A percentile compares a stretch with the other conserved stretches of the same genome.
These are phyloP conservation scores for Canavalia ensiformis DNA, from an alignment of 306 rosid genomes.

Conservation along the genomic window DNA sequence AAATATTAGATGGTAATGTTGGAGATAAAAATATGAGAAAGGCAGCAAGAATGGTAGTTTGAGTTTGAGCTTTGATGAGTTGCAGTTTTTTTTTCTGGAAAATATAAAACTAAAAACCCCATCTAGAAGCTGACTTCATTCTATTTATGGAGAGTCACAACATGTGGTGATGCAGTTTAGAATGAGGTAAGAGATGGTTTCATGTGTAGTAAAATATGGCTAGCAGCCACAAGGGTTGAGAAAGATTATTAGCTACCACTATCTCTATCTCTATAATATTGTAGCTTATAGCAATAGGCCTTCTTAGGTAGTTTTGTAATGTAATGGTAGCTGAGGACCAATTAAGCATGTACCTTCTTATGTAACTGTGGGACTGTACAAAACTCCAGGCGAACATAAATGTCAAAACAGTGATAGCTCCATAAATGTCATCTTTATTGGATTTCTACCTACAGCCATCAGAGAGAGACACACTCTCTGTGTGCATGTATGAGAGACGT, in stretches of 20 bases:
- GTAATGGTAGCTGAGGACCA: conserved; percentile 41
- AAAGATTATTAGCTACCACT: neutral
- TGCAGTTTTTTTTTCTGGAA: neutral
- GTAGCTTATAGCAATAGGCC: conserved; percentile 1
- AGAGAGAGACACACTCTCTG: neutral
- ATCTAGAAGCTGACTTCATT: neutral
- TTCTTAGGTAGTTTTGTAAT: conserved; percentile 17
- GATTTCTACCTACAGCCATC: conserved; percentile 50
- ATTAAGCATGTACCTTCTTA: conserved; percentile 35
- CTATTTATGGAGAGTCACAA: conserved; percentile 38
- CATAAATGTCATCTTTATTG: conserved; percentile 56
- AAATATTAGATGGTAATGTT: neutral
- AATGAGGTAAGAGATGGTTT: conserved; percentile 31
- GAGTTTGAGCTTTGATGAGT: neutral
- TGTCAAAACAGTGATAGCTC: conserved; percentile 49
- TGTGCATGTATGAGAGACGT: neutral
- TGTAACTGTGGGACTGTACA: conserved; percentile 47
- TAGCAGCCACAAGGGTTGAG: conserved; percentile 18
- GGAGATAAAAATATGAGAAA: neutral
- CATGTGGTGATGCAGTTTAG: conserved; percentile 38
- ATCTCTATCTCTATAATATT: neutral
- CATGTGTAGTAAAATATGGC: conserved; percentile 23
- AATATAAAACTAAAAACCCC: neutral
- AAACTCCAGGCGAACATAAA: conserved; percentile 44
- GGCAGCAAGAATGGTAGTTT: neutral